A percentile compares a stretch with the other conserved stretches of the same genome.
phyloP scores from a whole-genome alignment of 1,139 yeast genomes.

The Hansenula sp. region DNA sequence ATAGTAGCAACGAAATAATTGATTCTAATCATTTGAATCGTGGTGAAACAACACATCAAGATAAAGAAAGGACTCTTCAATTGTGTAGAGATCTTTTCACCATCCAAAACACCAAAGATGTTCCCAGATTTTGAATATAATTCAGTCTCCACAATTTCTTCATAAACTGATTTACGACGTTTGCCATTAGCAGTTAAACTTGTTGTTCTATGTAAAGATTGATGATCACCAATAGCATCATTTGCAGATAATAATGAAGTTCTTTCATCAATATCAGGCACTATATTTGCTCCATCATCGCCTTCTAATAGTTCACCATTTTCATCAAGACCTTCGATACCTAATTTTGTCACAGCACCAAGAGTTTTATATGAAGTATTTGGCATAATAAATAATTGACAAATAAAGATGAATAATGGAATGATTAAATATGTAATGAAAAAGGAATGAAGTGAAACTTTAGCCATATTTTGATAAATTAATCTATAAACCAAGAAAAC shows the following conservation, averaged over 20 bases:
- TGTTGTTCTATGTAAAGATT: constrained; percentile 7
- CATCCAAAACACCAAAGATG: constrained; percentile 82
- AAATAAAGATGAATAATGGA: constrained; percentile 67
- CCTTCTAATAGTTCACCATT: constrained; percentile 30
- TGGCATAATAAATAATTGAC: constrained; percentile 82
- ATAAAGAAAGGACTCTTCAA: constrained; percentile 74
- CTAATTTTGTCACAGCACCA: constrained; percentile 62
- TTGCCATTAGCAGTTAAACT: constrained; percentile 18
- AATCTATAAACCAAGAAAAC: constrained; percentile 65
- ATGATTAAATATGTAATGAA: constrained; percentile 65
- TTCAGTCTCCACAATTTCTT: constrained; percentile 55
- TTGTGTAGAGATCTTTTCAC: constrained; percentile 56
- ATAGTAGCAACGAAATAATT: constrained; percentile 91
- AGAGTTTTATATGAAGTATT: constrained; percentile 66
- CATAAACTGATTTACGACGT: constrained; percentile 50
- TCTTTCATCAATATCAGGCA: constrained; percentile 27
- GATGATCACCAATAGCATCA: constrained; percentile 5
- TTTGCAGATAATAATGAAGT: constrained; percentile 23
- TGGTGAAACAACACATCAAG: constrained; percentile 72
- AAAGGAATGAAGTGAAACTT: constrained; percentile 45
- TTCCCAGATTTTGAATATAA: constrained; percentile 61
- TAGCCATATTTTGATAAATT: constrained; percentile 40
- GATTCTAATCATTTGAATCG: constrained; percentile 84
- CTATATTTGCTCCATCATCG: constrained; percentile 26
- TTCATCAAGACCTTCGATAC: constrained; percentile 69